Conservation (phyloP, 176 grass and related monocot genomes). For the Oryza glumipatula region DNA sequence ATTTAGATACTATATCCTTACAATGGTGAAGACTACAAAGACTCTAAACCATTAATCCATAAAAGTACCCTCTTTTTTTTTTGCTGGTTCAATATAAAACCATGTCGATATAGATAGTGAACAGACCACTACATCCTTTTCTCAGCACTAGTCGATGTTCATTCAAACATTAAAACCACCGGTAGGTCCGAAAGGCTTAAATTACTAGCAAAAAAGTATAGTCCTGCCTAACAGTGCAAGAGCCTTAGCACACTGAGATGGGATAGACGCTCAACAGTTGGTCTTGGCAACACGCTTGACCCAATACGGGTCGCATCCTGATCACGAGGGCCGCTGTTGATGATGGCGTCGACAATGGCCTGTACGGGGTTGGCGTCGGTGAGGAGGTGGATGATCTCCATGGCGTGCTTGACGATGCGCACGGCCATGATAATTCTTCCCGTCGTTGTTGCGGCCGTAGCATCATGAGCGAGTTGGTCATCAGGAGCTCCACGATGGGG, state of each 20-base stretch:
- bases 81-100: background rate
- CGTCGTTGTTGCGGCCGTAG: conserved; percentile 65
- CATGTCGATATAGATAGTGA: background rate
- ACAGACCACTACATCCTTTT: background rate
- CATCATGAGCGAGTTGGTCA: conserved; percentile 77
- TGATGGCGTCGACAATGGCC: conserved; percentile 69
- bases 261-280: conserved; percentile 27
- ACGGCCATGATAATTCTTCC: conserved; percentile 74
- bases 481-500: conserved; percentile 62
- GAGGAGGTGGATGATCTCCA: conserved; percentile 76
- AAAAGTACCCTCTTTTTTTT: too few species aligned
- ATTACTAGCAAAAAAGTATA: conserved; percentile 2
- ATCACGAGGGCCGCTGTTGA: conserved; percentile 44
- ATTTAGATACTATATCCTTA: too few species aligned
- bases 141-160: background rate
- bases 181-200: background rate
- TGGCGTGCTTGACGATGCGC: conserved; percentile 64
- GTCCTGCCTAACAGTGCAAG: background rate
- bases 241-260: background rate
- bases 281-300: conserved; percentile 54
- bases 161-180: background rate
- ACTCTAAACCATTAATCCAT: too few species aligned
- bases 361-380: conserved; percentile 77
- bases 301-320: background rate
- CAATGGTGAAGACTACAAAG: too few species aligned